A percentile compares a stretch with the other conserved stretches of the same genome.
Conservation (phyloP, 495 filamentous ascomycete species). For the Penicillium antarcticum region DNA sequence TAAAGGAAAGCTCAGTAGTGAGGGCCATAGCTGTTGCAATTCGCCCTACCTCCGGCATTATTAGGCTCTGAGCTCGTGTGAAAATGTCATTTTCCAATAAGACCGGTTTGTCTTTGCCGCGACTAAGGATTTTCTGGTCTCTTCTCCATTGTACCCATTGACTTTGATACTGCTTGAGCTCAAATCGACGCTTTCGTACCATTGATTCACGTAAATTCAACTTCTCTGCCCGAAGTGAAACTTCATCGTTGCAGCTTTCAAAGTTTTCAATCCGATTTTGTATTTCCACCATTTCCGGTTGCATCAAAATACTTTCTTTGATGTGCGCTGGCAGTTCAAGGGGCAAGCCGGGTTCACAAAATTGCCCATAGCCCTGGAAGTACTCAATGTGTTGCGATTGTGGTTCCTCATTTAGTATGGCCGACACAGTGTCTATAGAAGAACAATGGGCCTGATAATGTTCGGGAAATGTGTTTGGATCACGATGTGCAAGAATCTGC, state of each 20-base stretch:
- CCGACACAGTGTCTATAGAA: conserved; percentile 16
- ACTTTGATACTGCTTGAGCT: conserved; percentile 16
- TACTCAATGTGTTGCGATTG: conserved; percentile 19
- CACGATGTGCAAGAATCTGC: conserved; percentile 17
- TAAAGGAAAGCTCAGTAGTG: conserved; percentile 8
- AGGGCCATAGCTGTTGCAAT: conserved; percentile 12
- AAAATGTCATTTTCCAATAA: conserved; percentile 5
- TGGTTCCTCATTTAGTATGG: conserved; percentile 15
- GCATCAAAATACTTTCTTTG: conserved; percentile 15
- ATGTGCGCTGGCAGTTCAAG: conserved; percentile 13
- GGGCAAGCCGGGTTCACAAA: conserved; percentile 14
- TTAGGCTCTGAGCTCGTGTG: conserved; percentile 9
- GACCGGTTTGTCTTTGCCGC: conserved; percentile 9
- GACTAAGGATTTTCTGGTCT: conserved; percentile 16
- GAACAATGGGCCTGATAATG: conserved; percentile 18
- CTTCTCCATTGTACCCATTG: conserved; percentile 11
- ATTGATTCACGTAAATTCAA: conserved; percentile 12
- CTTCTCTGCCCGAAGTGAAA: conserved; percentile 4
- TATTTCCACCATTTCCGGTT: conserved; percentile 10
- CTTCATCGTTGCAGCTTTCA: neutral
- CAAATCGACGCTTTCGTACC: conserved; percentile 7
- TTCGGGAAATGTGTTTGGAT: conserved; percentile 11
- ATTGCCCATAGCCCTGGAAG: conserved; percentile 19
- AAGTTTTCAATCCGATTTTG: conserved; percentile 2
- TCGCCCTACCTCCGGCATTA: conserved; percentile 13